phyloP scores from a whole-genome alignment of 164 flowering plant genomes.

The Macadamia integrifolia region DNA sequence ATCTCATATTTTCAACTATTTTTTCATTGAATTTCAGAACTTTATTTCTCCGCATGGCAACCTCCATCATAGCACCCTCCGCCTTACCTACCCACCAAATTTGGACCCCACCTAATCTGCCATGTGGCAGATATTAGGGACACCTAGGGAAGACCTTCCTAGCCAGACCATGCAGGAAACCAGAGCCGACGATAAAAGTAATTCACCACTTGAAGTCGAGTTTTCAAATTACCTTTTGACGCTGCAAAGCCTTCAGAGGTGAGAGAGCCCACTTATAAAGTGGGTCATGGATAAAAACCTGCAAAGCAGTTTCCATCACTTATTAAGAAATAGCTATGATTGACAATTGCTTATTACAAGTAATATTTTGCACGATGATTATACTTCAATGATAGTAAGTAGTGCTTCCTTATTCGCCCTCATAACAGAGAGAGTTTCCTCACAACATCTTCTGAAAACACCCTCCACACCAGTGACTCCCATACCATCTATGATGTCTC shows the following conservation, averaged over 20 bases:
- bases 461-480: constrained; percentile 97
- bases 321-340: constrained; percentile 7
- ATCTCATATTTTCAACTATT: no score
- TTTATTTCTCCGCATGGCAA: no score
- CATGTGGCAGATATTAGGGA: no score
- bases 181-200: no score
- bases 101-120: no score
- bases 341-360: background rate
- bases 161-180: no score
- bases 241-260: constrained; percentile 91
- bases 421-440: constrained; percentile 94
- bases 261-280: constrained; percentile 98
- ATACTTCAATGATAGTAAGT: constrained; percentile 89
- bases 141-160: no score
- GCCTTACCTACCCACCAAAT: no score
- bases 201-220: no score
- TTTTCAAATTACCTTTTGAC: constrained; percentile 71
- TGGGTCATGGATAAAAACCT: constrained; percentile 99
- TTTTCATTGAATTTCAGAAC: no score
- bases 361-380: constrained; percentile 3
- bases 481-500: constrained; percentile 96
- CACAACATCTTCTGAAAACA: constrained; percentile 92
- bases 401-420: constrained; percentile 94
- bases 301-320: constrained; percentile 17
- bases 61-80: no score